Conservation (phyloP, 768 basidiomycete species). For the Collybiopsis luxurians region DNA sequence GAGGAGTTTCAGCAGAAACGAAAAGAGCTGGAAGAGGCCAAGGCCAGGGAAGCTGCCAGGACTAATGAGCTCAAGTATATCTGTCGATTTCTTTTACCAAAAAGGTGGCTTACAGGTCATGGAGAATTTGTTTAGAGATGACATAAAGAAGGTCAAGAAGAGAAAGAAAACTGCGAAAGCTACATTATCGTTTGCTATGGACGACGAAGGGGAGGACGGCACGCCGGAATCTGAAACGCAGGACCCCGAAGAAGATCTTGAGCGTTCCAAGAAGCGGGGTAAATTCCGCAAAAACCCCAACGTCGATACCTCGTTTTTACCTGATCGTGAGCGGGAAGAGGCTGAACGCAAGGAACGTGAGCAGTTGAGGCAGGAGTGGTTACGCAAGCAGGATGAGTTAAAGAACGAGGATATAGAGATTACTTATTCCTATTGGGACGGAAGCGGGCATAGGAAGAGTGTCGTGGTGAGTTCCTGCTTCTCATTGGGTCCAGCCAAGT, state of each 20-base stretch:
- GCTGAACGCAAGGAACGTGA: slow-evolving; percentile 87
- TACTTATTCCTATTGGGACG: slow-evolving; percentile 98
- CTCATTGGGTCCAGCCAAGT: neutral
- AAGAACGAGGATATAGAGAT: slow-evolving; percentile 81
- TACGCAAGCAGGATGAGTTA: slow-evolving; percentile 65
- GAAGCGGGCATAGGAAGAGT: slow-evolving; percentile 92
- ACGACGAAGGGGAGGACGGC: slow-evolving; percentile 54
- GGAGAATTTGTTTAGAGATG: slow-evolving; percentile 87
- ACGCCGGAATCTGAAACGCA: slow-evolving; percentile 22
- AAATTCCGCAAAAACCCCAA: slow-evolving; percentile 93
- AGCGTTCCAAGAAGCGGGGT: slow-evolving; percentile 59
- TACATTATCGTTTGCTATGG: slow-evolving; percentile 88
- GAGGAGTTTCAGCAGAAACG: slow-evolving; percentile 91
- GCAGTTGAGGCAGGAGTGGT: slow-evolving; percentile 86
- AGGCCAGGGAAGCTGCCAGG: slow-evolving; percentile 83
- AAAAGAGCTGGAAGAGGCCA: slow-evolving; percentile 89
- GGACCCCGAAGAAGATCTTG: slow-evolving; percentile 37
- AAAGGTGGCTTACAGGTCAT: slow-evolving; percentile 65
- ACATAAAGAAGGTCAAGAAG: slow-evolving; percentile 85
- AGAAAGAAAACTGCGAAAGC: slow-evolving; percentile 87
- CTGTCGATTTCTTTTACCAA: slow-evolving; percentile 13
- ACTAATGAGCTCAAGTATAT: slow-evolving; percentile 82
- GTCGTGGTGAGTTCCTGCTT: slow-evolving; percentile 63
- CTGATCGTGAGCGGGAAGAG: slow-evolving; percentile 96
- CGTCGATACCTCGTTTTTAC: slow-evolving; percentile 97